Base-by-base conservation (phyloP, 2,329 filamentous ascomycete genomes). In the Beauveria caledonica region DNA sequence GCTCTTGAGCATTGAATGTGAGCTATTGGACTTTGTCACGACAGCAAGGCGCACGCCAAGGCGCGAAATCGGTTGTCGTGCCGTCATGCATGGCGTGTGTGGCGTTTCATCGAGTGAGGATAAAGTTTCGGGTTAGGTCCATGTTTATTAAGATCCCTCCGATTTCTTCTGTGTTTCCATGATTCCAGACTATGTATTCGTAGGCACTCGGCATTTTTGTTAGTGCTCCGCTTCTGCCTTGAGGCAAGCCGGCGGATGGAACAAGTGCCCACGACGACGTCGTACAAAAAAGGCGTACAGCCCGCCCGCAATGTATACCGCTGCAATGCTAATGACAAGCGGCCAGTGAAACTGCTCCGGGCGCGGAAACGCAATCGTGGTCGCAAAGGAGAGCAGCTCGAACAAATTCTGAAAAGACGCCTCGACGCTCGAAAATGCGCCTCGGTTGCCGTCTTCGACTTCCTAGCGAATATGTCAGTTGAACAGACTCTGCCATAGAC, bases 371-470 rank as follows among this genome's bases (percentile, higher is more conserved):
- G 86, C 68, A 62, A 90, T 84, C 0, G 88, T 92, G 0, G 80
- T 79, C 0, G 78, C 78, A 67, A 84, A 91, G 0, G 87, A 86
- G 1, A 85, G 70, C 52, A 91, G 77, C 70, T 92, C 88, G 63
- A 90, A 90, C 0, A 82, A 64, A 63, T 86, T 91, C 68, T 92
- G 88, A 44, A 86, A 78, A 0, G 84, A 80, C 9, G 85, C 80
- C 69, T 92, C 89, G 8, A 84, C 80, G 0, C 86, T 76, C 0
- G 87, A 90, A 65, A 92, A 92, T 0, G 78, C 74, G 1, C 86
- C 88, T n/a, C 89, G 81, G 44, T 77, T 69, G n/a, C 77, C 71
- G 17, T 76, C 72, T 45, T 81, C 76, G 21, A 86, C 78, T 58
- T 81, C 79, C 82, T 85, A 42, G 1, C 27, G 2, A 8, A 21